Base-by-base conservation (phyloP, 805 yeast genomes). In the Metschnikowia koreensis region DNA sequence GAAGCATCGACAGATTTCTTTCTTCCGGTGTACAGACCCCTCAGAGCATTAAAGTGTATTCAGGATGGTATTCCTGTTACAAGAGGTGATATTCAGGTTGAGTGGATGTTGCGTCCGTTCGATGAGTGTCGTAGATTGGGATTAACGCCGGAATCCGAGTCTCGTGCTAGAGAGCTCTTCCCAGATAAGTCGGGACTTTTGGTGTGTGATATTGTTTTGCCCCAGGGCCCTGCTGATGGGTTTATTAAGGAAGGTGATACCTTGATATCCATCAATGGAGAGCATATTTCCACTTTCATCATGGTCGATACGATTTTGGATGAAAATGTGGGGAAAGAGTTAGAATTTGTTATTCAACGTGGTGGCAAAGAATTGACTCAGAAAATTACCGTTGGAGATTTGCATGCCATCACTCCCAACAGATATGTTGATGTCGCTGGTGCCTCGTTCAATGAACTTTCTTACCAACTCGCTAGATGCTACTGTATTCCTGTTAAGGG, bases 1-100 rank as follows among this genome's bases (percentile, higher is more conserved):
- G 94, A 88, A 59, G 92, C 97, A 1, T 89, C 97, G 0, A 92
- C 97, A 0, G 97, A 92, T 71, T 92, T 89, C 71, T 92, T 92
- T 65, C 70, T 92, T 46, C 97, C 97, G 0, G 81, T 92, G 7
- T 84, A 83, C 67, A 76, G 97, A 64, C 96, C 92, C 1, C 69
- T 82, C 54, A 81, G 97, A 57, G 97, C 97, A 0, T 77, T 92
- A 57, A 73, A 73, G 54, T 89, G 96, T 61, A 70, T 91, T 26
- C 96, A 88, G 66, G 61, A 69, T 2, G 63, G 68, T 0, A 51
- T 66, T 43, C 82, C 85, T 1, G 82, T 92, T 39, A 82, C 96
- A 0, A 81, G 97, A 71, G 97, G 97, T 55, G 91, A 96, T 1
- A 88, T 92, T 50, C 97, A 92, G 70, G 89, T 86, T 2, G 96